Evolutionary conservation across 2,329 filamentous ascomycete species (phyloP), one percentile per base, ranked within the genome.

Genomic region (Ambrosiella xylebori): DNA sequence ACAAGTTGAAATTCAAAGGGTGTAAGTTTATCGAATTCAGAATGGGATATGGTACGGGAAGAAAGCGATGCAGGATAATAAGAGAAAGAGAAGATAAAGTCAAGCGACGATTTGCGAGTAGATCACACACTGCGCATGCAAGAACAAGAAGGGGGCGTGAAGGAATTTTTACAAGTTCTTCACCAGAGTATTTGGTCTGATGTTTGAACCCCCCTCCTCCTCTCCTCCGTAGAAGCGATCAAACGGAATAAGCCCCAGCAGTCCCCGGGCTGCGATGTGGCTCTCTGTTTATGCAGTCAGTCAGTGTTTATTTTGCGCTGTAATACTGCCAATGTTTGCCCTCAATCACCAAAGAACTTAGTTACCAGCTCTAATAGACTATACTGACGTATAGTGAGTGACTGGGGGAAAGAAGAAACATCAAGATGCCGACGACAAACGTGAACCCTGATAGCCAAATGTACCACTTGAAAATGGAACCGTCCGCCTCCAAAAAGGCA

Each of bases 381-480:
- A 27, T 27, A 27, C 27, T 27, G 27, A 27, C 27, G 4, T 27
- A 5, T 27, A 27, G 27, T 41, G 39, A 41, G 11, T 11, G 39
- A 41, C 11, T 41, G 39, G 39, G 39, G 8, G n/a, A 51, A 12
- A 9, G 47, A 51, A 12, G 47, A 19, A 11, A 19, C 27, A 27
- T 27, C 27, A 27, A 27, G 27, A 27, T 27, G 27, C 27, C 8
- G 47, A 51, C 27, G 37, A 41, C 35, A 38, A 27, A 45, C 17
- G 55, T 55, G 58, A 57, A 59, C 58, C 58, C 57, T 59, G 58
- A 59, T 59, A 54, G 58, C 49, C 54, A 59, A 38, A 19, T 57
- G 40, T 45, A 36, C 45, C 54, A 44, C 36, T 17, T 45, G 36
- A 27, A 50, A 59, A 59, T 57, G 49, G 54, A 52, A 55, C 57